A percentile compares a stretch with the other conserved stretches of the same genome.
Conservation (phyloP, 768 basidiomycete genomes). For the Russula vinacea region DNA sequence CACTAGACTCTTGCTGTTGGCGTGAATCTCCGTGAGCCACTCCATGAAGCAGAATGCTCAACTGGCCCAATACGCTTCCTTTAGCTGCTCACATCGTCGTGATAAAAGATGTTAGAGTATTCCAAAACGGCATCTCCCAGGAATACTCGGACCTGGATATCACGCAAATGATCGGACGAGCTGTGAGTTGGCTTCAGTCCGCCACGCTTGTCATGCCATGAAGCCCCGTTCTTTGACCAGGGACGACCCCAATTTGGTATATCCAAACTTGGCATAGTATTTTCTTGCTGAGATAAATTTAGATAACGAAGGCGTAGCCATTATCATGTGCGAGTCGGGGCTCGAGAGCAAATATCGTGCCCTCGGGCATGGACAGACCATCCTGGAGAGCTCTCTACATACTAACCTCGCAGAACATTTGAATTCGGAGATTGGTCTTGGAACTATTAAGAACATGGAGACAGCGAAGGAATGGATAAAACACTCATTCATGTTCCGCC, state of each 20-base stretch:
- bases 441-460: conserved; percentile 68
- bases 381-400: conserved; percentile 85
- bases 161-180: conserved; percentile 95
- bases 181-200: conserved; percentile 47
- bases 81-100: conserved; percentile 90
- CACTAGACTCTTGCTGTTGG: conserved; percentile 89
- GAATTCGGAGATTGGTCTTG: conserved; percentile 88
- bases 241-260: conserved; percentile 89
- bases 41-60: background rate
- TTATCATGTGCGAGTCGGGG: conserved; percentile 76
- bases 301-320: conserved; percentile 82
- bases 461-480: conserved; percentile 81
- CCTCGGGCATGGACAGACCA: conserved; percentile 65
- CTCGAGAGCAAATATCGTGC: conserved; percentile 69
- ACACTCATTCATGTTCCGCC: conserved; percentile 80
- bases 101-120: conserved; percentile 86
- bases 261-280: conserved; percentile 12
- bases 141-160: conserved; percentile 94
- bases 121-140: conserved; percentile 59
- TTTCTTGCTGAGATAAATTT: conserved; percentile 4
- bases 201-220: background rate
- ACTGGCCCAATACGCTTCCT: conserved; percentile 3
- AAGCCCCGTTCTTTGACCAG: conserved; percentile 37
- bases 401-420: conserved; percentile 83
- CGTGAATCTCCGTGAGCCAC: conserved; percentile 80